phyloP scores from a whole-genome alignment of 1,139 yeast genomes.

The Yamadazyma membranifaciens region DNA sequence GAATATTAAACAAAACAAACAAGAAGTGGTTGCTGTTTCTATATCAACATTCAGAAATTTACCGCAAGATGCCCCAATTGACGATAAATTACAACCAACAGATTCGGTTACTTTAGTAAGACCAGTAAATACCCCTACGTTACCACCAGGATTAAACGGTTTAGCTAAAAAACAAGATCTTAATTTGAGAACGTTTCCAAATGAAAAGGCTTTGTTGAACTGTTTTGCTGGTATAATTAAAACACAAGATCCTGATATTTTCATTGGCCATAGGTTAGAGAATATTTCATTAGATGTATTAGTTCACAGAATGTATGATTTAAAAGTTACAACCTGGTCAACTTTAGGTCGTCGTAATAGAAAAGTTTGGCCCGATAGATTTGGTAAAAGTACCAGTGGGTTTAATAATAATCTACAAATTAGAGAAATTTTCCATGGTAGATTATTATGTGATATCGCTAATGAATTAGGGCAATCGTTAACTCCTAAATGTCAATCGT shows the following conservation, averaged over 20 bases:
- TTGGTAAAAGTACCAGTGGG: slow-evolving; percentile 48
- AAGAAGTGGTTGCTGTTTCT: slow-evolving; percentile 85
- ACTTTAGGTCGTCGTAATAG: slow-evolving; percentile 81
- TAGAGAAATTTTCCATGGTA: slow-evolving; percentile 77
- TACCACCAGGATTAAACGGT: slow-evolving; percentile 74
- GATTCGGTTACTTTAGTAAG: slow-evolving; percentile 70
- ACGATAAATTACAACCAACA: slow-evolving; percentile 52
- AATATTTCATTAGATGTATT: slow-evolving; percentile 75
- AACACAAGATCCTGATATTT: slow-evolving; percentile 81
- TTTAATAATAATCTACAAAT: slow-evolving; percentile 51
- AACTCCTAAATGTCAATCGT: slow-evolving; percentile 90
- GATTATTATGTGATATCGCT: slow-evolving; percentile 88
- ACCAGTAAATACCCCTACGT: slow-evolving; percentile 57
- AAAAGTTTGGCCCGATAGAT: slow-evolving; percentile 72
- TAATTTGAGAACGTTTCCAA: slow-evolving; percentile 57
- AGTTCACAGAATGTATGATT: slow-evolving; percentile 77
- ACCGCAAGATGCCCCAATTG: slow-evolving; percentile 72
- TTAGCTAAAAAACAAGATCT: slow-evolving; percentile 52
- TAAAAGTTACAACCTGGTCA: slow-evolving; percentile 74
- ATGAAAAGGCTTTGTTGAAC: slow-evolving; percentile 71
- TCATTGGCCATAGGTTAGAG: slow-evolving; percentile 85
- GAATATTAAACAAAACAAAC: slow-evolving; percentile 69
- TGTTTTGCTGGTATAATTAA: slow-evolving; percentile 73
- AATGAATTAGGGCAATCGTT: slow-evolving; percentile 95
- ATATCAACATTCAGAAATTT: slow-evolving; percentile 64